A percentile compares a stretch with the other conserved stretches of the same genome.
Evolutionary conservation across 2,329 filamentous ascomycete species (phyloP).

Genomic region (Alternaria triticina): DNA sequence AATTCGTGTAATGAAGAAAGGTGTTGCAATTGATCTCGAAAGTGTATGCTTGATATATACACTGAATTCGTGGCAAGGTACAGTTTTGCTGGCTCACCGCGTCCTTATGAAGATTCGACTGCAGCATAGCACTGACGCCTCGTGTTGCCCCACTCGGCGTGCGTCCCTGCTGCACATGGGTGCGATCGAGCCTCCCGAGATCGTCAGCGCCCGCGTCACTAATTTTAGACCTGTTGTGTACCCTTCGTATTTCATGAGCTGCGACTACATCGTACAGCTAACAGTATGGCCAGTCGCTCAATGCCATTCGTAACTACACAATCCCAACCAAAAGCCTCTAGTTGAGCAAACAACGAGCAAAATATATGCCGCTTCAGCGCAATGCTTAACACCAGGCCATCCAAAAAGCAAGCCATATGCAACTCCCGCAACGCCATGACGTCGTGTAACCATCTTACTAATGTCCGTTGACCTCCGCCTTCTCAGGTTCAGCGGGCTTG

Average conservation of each 20-base stretch:
- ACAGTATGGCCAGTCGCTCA: background rate
- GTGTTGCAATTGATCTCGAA: constrained; percentile 2
- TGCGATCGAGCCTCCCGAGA: constrained; percentile 12
- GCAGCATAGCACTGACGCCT: constrained; percentile 26
- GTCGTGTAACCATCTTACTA: constrained; percentile 12
- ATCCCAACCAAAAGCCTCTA: background rate
- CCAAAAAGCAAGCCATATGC: constrained; percentile 6
- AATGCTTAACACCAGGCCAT: constrained; percentile 11
- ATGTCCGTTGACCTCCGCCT: constrained; percentile 27
- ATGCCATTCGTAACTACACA: background rate
- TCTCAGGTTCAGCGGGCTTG: constrained; percentile 34
- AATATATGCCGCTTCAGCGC: background rate
- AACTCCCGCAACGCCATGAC: constrained; percentile 13
- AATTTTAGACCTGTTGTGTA: constrained; percentile 32
- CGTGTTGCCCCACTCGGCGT: constrained; percentile 38
- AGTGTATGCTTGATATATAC: background rate
- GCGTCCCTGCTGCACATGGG: constrained; percentile 32
- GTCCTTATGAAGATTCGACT: constrained; percentile 11
- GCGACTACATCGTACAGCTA: background rate
- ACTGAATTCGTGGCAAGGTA: background rate
- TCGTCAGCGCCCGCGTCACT: constrained; percentile 32
- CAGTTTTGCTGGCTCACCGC: constrained; percentile 8
- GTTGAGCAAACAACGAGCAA: background rate
- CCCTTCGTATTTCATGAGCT: constrained; percentile 2
- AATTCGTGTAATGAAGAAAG: constrained; percentile 7